These are phyloP conservation scores for Juncus effusus DNA, from an alignment of 176 grass and related monocot species.

Conservation along the genomic window DNA sequence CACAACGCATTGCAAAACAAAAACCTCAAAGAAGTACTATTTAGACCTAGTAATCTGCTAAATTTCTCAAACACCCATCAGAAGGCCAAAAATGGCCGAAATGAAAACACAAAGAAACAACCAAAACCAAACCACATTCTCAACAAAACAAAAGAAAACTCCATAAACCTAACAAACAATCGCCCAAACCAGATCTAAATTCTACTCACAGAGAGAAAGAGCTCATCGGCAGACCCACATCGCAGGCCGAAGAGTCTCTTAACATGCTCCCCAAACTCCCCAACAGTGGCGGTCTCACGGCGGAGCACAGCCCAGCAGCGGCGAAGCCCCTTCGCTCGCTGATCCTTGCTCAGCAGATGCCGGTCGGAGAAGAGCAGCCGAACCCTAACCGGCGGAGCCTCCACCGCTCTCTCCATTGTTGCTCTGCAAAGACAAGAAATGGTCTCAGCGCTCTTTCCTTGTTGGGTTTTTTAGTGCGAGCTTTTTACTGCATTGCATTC, in stretches of 20 bases:
- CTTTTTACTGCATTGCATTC: not conserved
- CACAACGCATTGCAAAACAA: no score
- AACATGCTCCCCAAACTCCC: slow-evolving; percentile 8
- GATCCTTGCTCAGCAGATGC: slow-evolving; percentile 15
- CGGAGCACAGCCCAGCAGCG: slow-evolving; percentile 5
- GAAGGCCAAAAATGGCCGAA: no score
- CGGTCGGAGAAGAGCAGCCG: slow-evolving; percentile 2
- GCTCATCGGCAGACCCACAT: not conserved
- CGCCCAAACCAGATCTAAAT: not conserved
- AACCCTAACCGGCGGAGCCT: slow-evolving; percentile 4
- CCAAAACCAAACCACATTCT: no score
- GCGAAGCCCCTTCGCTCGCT: not conserved
- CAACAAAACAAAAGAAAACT: no score
- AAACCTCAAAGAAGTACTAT: no score
- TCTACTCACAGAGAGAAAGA: slow-evolving; percentile 5
- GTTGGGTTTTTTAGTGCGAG: not conserved
- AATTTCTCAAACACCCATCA: no score
- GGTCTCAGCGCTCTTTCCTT: not conserved
- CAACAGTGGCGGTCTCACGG: slow-evolving; percentile 7
- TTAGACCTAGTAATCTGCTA: no score
- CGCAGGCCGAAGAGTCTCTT: not conserved
- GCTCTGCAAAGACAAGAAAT: not conserved
- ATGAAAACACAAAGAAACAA: no score
- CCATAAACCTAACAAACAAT: not conserved
- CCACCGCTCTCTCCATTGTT: not conserved